These are phyloP conservation scores for Mortierella sp. DNA, from an alignment of 371 early-diverging fungal genomes.

Conservation along the genomic window DNA sequence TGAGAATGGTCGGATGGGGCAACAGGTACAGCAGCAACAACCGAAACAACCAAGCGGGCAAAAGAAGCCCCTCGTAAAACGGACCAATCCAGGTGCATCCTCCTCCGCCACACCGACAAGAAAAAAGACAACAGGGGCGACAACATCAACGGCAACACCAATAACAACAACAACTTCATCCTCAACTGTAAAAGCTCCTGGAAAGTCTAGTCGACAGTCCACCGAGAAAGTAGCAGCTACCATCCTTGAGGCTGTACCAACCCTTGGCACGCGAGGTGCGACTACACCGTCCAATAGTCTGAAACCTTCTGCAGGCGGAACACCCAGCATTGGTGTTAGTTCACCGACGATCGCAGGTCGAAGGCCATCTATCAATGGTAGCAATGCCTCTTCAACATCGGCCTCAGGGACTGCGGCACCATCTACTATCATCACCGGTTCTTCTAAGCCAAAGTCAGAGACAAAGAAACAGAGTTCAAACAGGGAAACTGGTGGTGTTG, in stretches of 20 bases:
- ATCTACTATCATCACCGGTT: neutral
- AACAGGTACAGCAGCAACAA: slow-evolving; percentile 10
- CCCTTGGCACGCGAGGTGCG: slow-evolving; percentile 23
- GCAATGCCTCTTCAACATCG: neutral
- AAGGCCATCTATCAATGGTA: slow-evolving; percentile 35
- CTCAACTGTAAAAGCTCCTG: slow-evolving; percentile 1
- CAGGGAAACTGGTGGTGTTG: slow-evolving; percentile 36
- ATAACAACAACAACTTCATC: neutral
- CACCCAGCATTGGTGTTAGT: slow-evolving; percentile 15
- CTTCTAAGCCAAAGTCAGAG: slow-evolving; percentile 20
- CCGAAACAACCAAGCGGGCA: slow-evolving; percentile 29
- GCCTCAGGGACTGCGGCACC: neutral
- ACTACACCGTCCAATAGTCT: slow-evolving; percentile 21
- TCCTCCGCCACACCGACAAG: neutral
- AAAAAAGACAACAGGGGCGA: neutral
- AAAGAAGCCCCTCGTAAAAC: slow-evolving; percentile 17
- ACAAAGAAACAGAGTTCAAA: slow-evolving; percentile 22
- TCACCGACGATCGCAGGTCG: slow-evolving; percentile 29
- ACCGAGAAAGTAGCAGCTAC: slow-evolving; percentile 24
- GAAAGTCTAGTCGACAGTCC: neutral
- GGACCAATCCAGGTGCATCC: too few relatives aligned
- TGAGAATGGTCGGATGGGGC: slow-evolving; percentile 39
- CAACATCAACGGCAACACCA: too few relatives aligned
- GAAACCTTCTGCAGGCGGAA: slow-evolving; percentile 20
- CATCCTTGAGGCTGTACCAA: slow-evolving; percentile 36